Evolutionary conservation across 2,329 filamentous ascomycete genomes (phyloP).

Genomic region (Helminthosporium solani): DNA sequence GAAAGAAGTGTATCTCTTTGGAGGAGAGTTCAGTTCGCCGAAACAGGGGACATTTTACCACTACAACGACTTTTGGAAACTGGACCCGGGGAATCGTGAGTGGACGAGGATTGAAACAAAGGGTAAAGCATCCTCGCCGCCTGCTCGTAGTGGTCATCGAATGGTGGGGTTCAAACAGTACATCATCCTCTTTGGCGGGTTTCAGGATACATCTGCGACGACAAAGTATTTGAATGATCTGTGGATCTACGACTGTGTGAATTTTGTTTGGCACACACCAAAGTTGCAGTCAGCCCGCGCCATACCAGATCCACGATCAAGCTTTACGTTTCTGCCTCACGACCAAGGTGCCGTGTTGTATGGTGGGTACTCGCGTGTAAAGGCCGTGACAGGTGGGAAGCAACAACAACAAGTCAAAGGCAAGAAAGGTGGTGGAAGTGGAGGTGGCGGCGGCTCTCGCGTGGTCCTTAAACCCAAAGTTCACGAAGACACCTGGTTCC

Average conservation of each 20-base stretch:
- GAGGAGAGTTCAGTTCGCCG: slow-evolving; percentile 92
- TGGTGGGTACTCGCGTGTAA: slow-evolving; percentile 91
- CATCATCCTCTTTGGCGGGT: slow-evolving; percentile 91
- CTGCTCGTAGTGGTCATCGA: slow-evolving; percentile 84
- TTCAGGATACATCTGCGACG: slow-evolving; percentile 93
- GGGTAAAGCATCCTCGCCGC: slow-evolving; percentile 76
- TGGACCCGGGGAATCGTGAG: slow-evolving; percentile 80
- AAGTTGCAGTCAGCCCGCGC: slow-evolving; percentile 73
- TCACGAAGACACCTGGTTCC: slow-evolving; percentile 92
- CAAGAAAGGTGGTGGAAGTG: slow-evolving; percentile 51
- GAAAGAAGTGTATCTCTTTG: slow-evolving; percentile 85
- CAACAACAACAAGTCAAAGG: slow-evolving; percentile 53
- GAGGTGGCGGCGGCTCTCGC: slow-evolving; percentile 61
- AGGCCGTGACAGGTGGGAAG: slow-evolving; percentile 61
- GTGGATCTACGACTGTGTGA: slow-evolving; percentile 92
- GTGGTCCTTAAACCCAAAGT: slow-evolving; percentile 83
- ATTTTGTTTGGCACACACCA: slow-evolving; percentile 81
- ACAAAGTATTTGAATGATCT: slow-evolving; percentile 92
- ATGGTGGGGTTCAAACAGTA: slow-evolving; percentile 99
- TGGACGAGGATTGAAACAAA: slow-evolving; percentile 86
- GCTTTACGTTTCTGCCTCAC: slow-evolving; percentile 88
- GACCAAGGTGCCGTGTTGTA: slow-evolving; percentile 87
- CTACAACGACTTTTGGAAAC: slow-evolving; percentile 97
- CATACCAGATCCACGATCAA: slow-evolving; percentile 87
- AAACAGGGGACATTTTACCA: slow-evolving; percentile 99